Evolutionary conservation across 2,329 filamentous ascomycete genomes (phyloP).

Genomic region (Amauroascus niger): DNA sequence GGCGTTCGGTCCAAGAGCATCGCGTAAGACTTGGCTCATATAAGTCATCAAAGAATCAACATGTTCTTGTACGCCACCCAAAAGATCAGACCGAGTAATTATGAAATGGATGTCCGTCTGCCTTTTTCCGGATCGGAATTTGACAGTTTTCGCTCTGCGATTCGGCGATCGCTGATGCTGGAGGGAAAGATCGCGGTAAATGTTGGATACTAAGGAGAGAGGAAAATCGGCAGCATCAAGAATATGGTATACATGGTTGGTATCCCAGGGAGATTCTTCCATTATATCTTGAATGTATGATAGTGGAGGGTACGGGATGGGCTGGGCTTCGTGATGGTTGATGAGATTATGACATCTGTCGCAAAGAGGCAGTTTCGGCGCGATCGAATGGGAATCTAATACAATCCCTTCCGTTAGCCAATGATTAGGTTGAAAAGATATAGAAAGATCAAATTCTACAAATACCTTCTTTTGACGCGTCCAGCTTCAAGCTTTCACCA

Average conservation of each 20-base stretch:
- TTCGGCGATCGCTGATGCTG: constrained; percentile 71
- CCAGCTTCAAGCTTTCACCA: neutral
- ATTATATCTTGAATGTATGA: constrained; percentile 75
- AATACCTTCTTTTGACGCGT: neutral
- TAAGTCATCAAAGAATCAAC: constrained; percentile 83
- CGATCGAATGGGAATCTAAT: neutral
- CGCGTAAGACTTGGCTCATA: constrained; percentile 63
- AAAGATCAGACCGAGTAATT: constrained; percentile 75
- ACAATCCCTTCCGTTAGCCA: neutral
- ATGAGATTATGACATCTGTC: constrained; percentile 76
- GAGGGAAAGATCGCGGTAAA: constrained; percentile 60
- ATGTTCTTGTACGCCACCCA: constrained; percentile 73
- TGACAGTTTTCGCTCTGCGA: constrained; percentile 58
- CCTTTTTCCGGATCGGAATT: constrained; percentile 57
- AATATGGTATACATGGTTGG: constrained; percentile 92
- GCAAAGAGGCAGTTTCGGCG: constrained; percentile 51
- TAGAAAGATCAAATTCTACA: neutral
- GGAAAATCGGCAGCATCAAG: constrained; percentile 95
- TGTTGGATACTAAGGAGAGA: constrained; percentile 74
- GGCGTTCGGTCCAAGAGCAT: constrained; percentile 59
- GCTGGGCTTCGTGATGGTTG: constrained; percentile 61
- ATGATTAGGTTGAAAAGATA: neutral
- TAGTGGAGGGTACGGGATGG: constrained; percentile 72
- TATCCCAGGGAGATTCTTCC: constrained; percentile 74
- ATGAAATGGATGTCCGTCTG: constrained; percentile 82